A percentile compares a stretch with the other conserved stretches of the same genome.
These are phyloP conservation scores for Metschnikowia anglica DNA, from an alignment of 805 yeast species.

Conservation along the genomic window DNA sequence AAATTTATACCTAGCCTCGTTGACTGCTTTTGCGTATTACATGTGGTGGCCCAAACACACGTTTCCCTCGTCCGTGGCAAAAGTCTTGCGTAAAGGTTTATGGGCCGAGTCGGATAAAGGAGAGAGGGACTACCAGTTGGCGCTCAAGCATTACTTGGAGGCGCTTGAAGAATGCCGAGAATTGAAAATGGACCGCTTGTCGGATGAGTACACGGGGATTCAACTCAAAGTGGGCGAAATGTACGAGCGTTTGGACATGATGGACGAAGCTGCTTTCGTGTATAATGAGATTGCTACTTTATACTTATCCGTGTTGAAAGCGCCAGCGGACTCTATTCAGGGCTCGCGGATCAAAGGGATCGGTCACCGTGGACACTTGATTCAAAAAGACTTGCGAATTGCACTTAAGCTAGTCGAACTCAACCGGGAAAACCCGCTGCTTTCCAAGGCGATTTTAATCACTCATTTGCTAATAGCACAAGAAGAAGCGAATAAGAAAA, in stretches of 20 bases:
- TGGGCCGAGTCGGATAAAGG: conserved; percentile 80
- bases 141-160: conserved; percentile 69
- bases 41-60: conserved; percentile 67
- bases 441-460: conserved; percentile 55
- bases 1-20: conserved; percentile 18
- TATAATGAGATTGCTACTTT: conserved; percentile 66
- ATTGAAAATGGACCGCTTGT: conserved; percentile 52
- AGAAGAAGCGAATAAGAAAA: conserved; percentile 53
- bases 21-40: conserved; percentile 35
- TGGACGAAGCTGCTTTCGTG: conserved; percentile 61
- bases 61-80: conserved; percentile 69
- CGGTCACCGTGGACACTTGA: conserved; percentile 51
- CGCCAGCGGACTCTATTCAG: conserved; percentile 29
- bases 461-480: conserved; percentile 67
- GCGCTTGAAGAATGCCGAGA: conserved; percentile 66
- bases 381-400: conserved; percentile 69
- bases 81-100: conserved; percentile 66
- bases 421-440: conserved; percentile 45
- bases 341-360: conserved; percentile 24
- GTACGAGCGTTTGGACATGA: conserved; percentile 68
- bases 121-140: conserved; percentile 60
- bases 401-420: conserved; percentile 66
- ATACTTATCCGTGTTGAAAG: conserved; percentile 53
- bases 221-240: conserved; percentile 85
- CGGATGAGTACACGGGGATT: conserved; percentile 87